These are phyloP conservation scores for Diplodia scrobiculata DNA, from an alignment of 2,329 filamentous ascomycete genomes.

Conservation along the genomic window DNA sequence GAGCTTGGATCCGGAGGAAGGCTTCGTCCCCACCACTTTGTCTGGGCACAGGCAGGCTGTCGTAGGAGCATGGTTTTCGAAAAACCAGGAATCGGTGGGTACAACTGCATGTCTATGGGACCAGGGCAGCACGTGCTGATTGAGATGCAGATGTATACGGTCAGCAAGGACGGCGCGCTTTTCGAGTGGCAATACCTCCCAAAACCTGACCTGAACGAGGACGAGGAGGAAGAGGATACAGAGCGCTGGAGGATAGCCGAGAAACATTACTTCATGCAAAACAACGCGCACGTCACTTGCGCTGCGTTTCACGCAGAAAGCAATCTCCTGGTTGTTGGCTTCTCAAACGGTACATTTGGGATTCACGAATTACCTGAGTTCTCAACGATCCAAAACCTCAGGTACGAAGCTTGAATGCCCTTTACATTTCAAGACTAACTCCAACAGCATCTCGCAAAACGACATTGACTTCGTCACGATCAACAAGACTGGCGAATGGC, in stretches of 20 bases:
- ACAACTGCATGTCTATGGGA: constrained; percentile 4
- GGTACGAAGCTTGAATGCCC: constrained; percentile 40
- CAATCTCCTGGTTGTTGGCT: constrained; percentile 92
- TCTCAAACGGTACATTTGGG: constrained; percentile 91
- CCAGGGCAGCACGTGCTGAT: constrained; percentile 14
- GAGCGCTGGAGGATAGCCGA: constrained; percentile 90
- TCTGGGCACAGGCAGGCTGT: constrained; percentile 89
- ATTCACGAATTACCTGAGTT: constrained; percentile 96
- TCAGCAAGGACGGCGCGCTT: constrained; percentile 95
- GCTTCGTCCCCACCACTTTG: constrained; percentile 85
- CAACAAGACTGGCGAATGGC: constrained; percentile 93
- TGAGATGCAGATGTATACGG: constrained; percentile 71
- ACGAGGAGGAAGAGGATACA: constrained; percentile 62
- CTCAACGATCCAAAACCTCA: constrained; percentile 84
- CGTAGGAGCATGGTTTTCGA: constrained; percentile 94
- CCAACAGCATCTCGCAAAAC: constrained; percentile 86
- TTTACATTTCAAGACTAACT: constrained; percentile 28
- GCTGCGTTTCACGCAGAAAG: constrained; percentile 85
- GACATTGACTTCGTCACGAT: constrained; percentile 94
- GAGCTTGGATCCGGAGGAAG: constrained; percentile 84
- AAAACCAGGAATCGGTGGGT: constrained; percentile 76
- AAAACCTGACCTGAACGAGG: constrained; percentile 57
- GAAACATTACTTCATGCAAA: constrained; percentile 91
- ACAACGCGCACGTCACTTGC: constrained; percentile 81
- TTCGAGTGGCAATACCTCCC: constrained; percentile 87